Evolutionary conservation across 768 basidiomycete species (phyloP).

Genomic region (Phaeolepiota aurea): DNA sequence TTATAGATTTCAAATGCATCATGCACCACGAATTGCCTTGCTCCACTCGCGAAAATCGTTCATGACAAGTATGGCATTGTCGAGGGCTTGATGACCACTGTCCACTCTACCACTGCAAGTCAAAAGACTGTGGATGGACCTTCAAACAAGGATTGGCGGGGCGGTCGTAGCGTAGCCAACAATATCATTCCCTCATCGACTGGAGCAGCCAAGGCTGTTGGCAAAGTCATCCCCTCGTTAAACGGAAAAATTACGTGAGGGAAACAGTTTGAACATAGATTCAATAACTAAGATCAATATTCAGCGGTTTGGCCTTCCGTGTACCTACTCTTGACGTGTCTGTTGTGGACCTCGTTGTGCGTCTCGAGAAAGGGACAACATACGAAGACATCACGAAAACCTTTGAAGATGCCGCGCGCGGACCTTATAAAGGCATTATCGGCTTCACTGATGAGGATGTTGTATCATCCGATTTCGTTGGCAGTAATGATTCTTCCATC

Average conservation of each 20-base stretch:
- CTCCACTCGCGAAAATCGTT: constrained; percentile 90
- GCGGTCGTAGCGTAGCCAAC: constrained; percentile 82
- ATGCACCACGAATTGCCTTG: constrained; percentile 97
- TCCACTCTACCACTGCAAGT: constrained; percentile 87
- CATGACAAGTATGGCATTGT: constrained; percentile 88
- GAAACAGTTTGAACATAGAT: not conserved
- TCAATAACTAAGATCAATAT: not conserved
- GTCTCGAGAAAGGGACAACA: constrained; percentile 67
- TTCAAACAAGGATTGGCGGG: constrained; percentile 88
- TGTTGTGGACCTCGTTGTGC: constrained; percentile 88
- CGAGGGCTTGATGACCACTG: constrained; percentile 93
- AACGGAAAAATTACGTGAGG: constrained; percentile 89
- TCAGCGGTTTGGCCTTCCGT: constrained; percentile 85
- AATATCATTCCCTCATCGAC: constrained; percentile 97
- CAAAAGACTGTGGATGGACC: constrained; percentile 87
- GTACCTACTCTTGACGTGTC: constrained; percentile 89
- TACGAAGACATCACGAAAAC: constrained; percentile 83
- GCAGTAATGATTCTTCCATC: constrained; percentile 66
- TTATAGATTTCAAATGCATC: constrained; percentile 87
- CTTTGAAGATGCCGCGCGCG: constrained; percentile 64
- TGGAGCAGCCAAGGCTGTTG: constrained; percentile 93
- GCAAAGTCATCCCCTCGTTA: constrained; percentile 85
- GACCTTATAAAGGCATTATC: constrained; percentile 54
- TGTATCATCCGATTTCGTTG: constrained; percentile 85
- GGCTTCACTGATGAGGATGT: constrained; percentile 85